Percentiles rank a stretch among this genome's conserved stretches.
phyloP scores from a whole-genome alignment of 2,329 filamentous ascomycete species.

The Phialophora chinensis region DNA sequence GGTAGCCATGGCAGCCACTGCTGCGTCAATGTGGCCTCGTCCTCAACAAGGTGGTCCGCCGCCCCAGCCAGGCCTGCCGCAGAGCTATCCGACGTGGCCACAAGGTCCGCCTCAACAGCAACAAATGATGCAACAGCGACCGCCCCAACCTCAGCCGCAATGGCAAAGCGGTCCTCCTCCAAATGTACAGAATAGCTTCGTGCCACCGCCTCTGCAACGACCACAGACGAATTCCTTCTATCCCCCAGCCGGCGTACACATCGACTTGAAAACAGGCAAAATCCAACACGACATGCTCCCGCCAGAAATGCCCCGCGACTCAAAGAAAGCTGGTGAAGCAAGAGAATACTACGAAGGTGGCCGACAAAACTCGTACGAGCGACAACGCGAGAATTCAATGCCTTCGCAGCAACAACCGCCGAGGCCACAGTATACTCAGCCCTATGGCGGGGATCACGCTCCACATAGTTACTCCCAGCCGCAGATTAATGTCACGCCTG shows the following conservation, averaged over 20 bases:
- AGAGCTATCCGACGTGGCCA: constrained; percentile 29
- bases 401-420: constrained; percentile 8
- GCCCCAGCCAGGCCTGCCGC: constrained; percentile 17
- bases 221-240: constrained; percentile 24
- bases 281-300: constrained; percentile 35
- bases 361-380: constrained; percentile 8
- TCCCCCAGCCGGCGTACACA: constrained; percentile 28
- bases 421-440: constrained; percentile 10
- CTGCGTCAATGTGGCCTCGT: constrained; percentile 12
- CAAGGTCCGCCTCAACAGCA: constrained; percentile 22
- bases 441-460: not conserved
- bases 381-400: constrained; percentile 22
- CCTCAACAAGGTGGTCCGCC: constrained; percentile 13
- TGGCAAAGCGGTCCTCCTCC: constrained; percentile 12
- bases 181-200: constrained; percentile 23
- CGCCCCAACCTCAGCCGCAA: constrained; percentile 13
- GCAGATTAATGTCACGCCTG: constrained; percentile 25
- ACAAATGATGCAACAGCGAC: constrained; percentile 15
- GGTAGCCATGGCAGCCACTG: constrained; percentile 8
- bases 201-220: constrained; percentile 25
- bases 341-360: constrained; percentile 18
- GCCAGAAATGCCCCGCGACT: constrained; percentile 31
- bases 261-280: constrained; percentile 37
- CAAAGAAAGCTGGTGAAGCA: constrained; percentile 8
- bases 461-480: constrained; percentile 21